phyloP scores from a whole-genome alignment of 176 grass and related monocot genomes.

The Oryza glumipatula region DNA sequence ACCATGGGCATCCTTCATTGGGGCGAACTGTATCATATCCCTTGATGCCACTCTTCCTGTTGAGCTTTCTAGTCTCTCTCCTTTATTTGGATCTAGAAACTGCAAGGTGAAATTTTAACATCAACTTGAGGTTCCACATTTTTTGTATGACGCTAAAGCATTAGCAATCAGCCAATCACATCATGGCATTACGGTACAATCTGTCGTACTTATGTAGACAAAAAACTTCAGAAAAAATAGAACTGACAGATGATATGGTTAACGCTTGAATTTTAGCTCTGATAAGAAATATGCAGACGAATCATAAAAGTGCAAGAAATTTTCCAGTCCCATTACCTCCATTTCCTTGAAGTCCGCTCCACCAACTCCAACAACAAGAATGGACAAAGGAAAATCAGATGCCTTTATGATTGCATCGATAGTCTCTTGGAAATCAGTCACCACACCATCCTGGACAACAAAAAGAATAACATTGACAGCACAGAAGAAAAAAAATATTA shows the following conservation, averaged over 20 bases:
- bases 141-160: slow-evolving; percentile 33
- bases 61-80: slow-evolving; percentile 83
- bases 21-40: slow-evolving; percentile 94
- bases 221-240: neutral
- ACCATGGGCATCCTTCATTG: slow-evolving; percentile 83
- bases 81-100: slow-evolving; percentile 98
- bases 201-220: neutral
- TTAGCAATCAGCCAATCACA: slow-evolving; percentile 6
- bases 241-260: slow-evolving; percentile 4
- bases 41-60: slow-evolving; percentile 82
- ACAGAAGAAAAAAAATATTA: slow-evolving; percentile 34
- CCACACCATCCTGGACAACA: slow-evolving; percentile 84
- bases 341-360: slow-evolving; percentile 98
- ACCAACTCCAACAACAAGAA: slow-evolving; percentile 92
- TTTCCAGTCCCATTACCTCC: slow-evolving; percentile 63
- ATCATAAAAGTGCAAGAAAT: slow-evolving; percentile 8
- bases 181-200: neutral
- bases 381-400: slow-evolving; percentile 95
- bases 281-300: slow-evolving; percentile 29
- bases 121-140: slow-evolving; percentile 21
- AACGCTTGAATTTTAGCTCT: neutral
- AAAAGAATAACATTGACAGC: slow-evolving; percentile 21
- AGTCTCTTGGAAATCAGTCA: slow-evolving; percentile 98
- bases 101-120: slow-evolving; percentile 41
- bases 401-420: slow-evolving; percentile 90